Conservation (phyloP, 1,284 basidiomycete genomes). For the Fomitiporia mediterranea region DNA sequence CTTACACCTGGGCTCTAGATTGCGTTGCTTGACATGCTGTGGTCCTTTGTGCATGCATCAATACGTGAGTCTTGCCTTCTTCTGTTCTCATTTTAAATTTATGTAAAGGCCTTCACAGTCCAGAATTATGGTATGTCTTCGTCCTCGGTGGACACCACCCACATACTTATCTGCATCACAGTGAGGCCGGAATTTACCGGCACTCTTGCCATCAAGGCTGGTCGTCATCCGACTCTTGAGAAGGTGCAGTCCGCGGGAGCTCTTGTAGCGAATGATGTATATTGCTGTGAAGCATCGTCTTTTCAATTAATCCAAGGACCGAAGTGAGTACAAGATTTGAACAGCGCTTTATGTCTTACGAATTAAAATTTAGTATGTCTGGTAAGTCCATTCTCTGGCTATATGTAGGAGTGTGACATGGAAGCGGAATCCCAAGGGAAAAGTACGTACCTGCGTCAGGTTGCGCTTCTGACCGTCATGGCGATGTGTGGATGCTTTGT, state of each 20-base stretch:
- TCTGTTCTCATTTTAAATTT: neutral
- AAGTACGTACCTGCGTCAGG: slow-evolving; percentile 87
- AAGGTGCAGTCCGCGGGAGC: slow-evolving; percentile 61
- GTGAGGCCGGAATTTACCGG: slow-evolving; percentile 86
- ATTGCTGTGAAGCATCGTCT: slow-evolving; percentile 71
- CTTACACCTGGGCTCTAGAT: slow-evolving; percentile 44
- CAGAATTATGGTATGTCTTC: slow-evolving; percentile 60
- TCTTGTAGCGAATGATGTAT: slow-evolving; percentile 84
- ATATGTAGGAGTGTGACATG: neutral
- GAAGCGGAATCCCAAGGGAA: slow-evolving; percentile 51
- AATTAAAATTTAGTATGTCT: slow-evolving; percentile 61
- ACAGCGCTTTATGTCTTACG: neutral
- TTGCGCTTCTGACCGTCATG: slow-evolving; percentile 80
- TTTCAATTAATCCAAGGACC: slow-evolving; percentile 90
- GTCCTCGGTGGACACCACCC: neutral
- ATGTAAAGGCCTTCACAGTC: slow-evolving; percentile 39
- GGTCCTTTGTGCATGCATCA: slow-evolving; percentile 79
- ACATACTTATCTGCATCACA: slow-evolving; percentile 32
- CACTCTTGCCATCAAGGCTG: slow-evolving; percentile 80
- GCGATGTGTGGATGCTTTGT: slow-evolving; percentile 89
- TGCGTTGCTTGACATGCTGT: slow-evolving; percentile 80
- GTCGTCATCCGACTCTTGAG: slow-evolving; percentile 84
- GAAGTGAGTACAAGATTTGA: slow-evolving; percentile 65
- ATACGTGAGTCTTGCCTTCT: slow-evolving; percentile 49
- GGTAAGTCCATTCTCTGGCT: slow-evolving; percentile 38